These are phyloP conservation scores for Volvariella volvacea DNA, from an alignment of 1,284 basidiomycete species.

Conservation along the genomic window DNA sequence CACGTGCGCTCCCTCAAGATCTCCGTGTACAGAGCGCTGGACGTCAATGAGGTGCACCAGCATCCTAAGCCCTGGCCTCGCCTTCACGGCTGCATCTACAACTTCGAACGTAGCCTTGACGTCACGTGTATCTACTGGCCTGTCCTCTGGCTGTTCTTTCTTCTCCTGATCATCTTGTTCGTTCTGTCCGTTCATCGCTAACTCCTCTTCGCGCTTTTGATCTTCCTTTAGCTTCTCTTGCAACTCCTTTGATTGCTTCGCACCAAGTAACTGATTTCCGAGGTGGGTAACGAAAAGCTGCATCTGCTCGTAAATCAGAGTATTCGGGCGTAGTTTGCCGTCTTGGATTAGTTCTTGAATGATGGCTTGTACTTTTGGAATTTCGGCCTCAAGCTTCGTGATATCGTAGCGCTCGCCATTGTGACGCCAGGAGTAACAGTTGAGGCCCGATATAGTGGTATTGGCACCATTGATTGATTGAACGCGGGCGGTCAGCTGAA, in stretches of 20 bases:
- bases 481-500: slow-evolving; percentile 7
- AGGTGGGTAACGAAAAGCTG: not conserved
- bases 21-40: slow-evolving; percentile 30
- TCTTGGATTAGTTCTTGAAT: slow-evolving; percentile 22
- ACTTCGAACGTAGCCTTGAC: slow-evolving; percentile 15
- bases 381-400: slow-evolving; percentile 19
- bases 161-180: slow-evolving; percentile 3
- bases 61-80: slow-evolving; percentile 17
- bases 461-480: too few relatives aligned
- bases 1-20: slow-evolving; percentile 5
- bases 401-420: slow-evolving; percentile 14
- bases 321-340: slow-evolving; percentile 24
- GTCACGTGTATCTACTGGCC: slow-evolving; percentile 4
- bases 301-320: slow-evolving; percentile 8
- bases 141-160: slow-evolving; percentile 4
- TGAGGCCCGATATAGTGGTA: not conserved
- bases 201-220: not conserved
- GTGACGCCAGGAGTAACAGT: slow-evolving; percentile 2
- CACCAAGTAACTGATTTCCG: too few relatives aligned
- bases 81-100: slow-evolving; percentile 17
- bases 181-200: not conserved
- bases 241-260: too few relatives aligned
- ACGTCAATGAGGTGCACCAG: slow-evolving; percentile 41
- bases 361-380: slow-evolving; percentile 26
- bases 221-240: slow-evolving; percentile 9